A percentile compares a stretch with the other conserved stretches of the same genome.
Conservation (phyloP, 208 protist species). For the Wallacemonas collosoma region DNA sequence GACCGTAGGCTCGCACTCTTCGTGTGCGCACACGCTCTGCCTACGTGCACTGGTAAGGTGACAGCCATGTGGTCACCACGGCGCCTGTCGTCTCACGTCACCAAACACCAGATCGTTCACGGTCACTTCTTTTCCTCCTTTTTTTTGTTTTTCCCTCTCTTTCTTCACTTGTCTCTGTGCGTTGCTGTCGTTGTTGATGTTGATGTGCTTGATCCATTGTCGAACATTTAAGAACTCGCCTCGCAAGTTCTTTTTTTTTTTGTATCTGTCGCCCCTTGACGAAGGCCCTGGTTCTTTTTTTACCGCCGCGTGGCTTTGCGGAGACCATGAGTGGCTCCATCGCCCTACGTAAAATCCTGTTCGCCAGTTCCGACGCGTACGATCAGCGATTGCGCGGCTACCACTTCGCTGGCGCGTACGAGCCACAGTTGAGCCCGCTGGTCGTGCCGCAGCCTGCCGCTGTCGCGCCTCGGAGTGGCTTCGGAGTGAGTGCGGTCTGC, state of each 20-base stretch:
- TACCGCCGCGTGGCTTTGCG: conserved; percentile 23
- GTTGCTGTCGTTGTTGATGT: no score
- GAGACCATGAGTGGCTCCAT: conserved; percentile 64
- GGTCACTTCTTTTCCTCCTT: no score
- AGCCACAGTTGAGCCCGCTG: conserved; percentile 44
- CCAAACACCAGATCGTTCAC: no score
- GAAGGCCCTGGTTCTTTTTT: conserved; percentile 23
- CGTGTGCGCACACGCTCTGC: no score
- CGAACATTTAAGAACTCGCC: no score
- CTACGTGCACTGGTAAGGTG: no score
- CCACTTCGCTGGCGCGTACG: conserved; percentile 69
- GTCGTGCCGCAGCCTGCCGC: conserved; percentile 52
- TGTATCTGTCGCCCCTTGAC: conserved; percentile 14
- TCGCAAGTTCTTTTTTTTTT: conserved; percentile 5
- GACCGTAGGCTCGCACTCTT: no score
- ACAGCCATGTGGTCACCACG: no score
- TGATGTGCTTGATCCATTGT: no score
- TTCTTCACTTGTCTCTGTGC: no score
- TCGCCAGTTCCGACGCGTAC: conserved; percentile 44
- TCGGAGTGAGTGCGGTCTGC: conserved; percentile 45
- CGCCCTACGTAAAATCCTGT: conserved; percentile 77
- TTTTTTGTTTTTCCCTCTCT: no score
- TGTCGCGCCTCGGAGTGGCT: conserved; percentile 58
- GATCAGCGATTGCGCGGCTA: conserved; percentile 59
- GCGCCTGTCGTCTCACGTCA: no score